Base-by-base conservation (phyloP, 805 yeast species). In the Zygotorulaspora florentina region DNA sequence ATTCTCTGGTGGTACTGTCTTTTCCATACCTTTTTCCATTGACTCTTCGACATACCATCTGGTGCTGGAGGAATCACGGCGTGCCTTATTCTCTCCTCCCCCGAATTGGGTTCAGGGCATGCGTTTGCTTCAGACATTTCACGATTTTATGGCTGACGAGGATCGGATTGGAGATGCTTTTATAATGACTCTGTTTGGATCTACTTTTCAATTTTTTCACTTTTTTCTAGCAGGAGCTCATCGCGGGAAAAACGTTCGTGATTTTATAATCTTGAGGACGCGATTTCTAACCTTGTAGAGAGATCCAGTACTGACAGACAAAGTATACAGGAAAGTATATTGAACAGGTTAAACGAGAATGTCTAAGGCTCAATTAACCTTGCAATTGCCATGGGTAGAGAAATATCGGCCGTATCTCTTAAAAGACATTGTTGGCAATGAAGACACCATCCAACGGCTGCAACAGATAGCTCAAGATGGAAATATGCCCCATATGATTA, bases 401-500 rank as follows among this genome's bases (percentile, higher is more conserved):
- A 93, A 93, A 62, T 93, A 93, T 63, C 80, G 99, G 50, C 99
- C 99, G 0, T 72, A 76, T 31, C 65, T 72, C 15, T 71, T 93
- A 25, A 77, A 80, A 39, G 98, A 93, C 58, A 83, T 93, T 20
- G 98, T 91, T 9, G 99, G 99, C 8, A 93, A 93, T 58, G 83
- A 77, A 45, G 98, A 90, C 50, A 91, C 98, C 3, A 76, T 93
- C 3, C 88, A 83, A 50, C 76, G 97, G 31, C 73, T 93, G 44
- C 79, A 83, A 57, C 78, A 87, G 49, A 90, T 93, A 42, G 96
- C 95, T 4, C 68, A 77, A 39, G 96, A 90, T 58, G 99, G 99
- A 27, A 93, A 93, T 67, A 85, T 93, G 87, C 98, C 99, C 1
- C 96, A 93, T 67, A 73, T 93, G 77, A 90, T 93, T 56, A 85